Evolutionary conservation across 2,329 filamentous ascomycete genomes (phyloP).

Genomic region (Nannizzia gypsea): DNA sequence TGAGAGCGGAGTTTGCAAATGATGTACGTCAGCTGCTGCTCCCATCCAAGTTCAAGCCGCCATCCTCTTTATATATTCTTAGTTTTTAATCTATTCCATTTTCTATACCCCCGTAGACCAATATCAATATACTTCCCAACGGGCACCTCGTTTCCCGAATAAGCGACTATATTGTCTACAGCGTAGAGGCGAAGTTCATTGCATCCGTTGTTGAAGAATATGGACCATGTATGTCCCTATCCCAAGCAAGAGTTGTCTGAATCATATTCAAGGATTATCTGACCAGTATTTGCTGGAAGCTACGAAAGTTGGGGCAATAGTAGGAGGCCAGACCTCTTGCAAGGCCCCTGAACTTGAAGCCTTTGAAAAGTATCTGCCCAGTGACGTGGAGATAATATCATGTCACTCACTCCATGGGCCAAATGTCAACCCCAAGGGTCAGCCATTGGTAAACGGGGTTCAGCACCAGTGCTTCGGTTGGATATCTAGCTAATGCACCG

Average conservation of each 20-base stretch:
- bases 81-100: conserved; percentile 16
- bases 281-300: conserved; percentile 41
- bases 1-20: conserved; percentile 71
- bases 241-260: background rate
- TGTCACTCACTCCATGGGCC: conserved; percentile 96
- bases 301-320: conserved; percentile 87
- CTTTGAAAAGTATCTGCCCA: conserved; percentile 77
- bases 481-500: background rate
- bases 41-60: conserved; percentile 18
- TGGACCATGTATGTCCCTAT: conserved; percentile 65
- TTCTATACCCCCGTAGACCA: conserved; percentile 50
- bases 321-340: conserved; percentile 95
- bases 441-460: conserved; percentile 60
- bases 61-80: conserved; percentile 3
- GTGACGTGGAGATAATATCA: conserved; percentile 84
- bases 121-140: conserved; percentile 80
- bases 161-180: conserved; percentile 99
- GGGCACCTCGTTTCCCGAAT: conserved; percentile 89
- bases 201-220: conserved; percentile 76
- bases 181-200: conserved; percentile 87
- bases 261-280: conserved; percentile 3
- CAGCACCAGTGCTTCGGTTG: conserved; percentile 2
- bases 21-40: conserved; percentile 55
- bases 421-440: conserved; percentile 72
- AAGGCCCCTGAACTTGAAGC: conserved; percentile 93